Conservation (phyloP, 1,139 yeast species). For the Geotrichum reessii region DNA sequence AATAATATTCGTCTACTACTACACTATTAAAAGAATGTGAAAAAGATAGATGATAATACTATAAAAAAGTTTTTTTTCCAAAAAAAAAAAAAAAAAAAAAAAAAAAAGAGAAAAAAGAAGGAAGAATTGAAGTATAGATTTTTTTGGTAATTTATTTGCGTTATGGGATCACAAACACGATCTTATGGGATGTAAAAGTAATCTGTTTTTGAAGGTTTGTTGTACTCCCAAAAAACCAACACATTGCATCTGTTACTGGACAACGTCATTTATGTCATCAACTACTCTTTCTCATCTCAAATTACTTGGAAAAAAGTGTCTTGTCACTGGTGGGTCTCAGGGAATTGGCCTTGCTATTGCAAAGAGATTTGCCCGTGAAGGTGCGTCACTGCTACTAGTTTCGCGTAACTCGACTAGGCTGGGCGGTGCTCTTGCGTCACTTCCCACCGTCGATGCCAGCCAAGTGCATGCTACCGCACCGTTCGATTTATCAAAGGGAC, state of each 20-base stretch:
- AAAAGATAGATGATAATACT: background rate
- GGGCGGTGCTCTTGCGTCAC: conserved; percentile 32
- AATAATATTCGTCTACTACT: background rate
- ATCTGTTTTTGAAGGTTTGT: background rate
- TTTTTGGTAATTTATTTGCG: background rate
- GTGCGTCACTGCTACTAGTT: conserved; percentile 56
- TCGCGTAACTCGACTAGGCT: conserved; percentile 49
- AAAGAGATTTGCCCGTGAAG: conserved; percentile 49
- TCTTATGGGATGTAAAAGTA: background rate
- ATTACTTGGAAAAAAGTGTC: conserved; percentile 25
- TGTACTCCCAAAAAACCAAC: background rate
- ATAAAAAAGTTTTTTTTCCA: too few relatives aligned
- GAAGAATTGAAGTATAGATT: background rate
- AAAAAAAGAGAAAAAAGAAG: background rate
- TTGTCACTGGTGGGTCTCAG: conserved; percentile 77
- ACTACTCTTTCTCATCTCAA: conserved; percentile 3
- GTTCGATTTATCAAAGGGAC: conserved; percentile 46
- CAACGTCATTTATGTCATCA: background rate
- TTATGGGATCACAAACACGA: background rate
- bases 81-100: too few relatives aligned
- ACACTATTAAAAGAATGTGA: background rate
- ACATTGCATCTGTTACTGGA: background rate
- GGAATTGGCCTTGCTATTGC: conserved; percentile 78
- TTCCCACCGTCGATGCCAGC: conserved; percentile 33
- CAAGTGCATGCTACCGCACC: conserved; percentile 49